Conservation (phyloP, 345 rosid species). For the Moringa oleifera region DNA sequence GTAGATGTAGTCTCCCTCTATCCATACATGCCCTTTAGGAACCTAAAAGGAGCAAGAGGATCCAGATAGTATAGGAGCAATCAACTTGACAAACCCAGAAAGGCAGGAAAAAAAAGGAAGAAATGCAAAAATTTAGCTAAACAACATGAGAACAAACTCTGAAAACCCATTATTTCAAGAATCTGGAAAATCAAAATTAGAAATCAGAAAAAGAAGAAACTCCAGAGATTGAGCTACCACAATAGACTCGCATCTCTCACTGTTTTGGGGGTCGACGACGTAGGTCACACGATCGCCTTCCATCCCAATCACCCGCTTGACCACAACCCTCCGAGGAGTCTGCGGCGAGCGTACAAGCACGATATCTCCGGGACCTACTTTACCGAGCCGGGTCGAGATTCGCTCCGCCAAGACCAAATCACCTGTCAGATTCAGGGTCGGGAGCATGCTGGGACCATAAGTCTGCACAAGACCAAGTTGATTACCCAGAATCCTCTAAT, state of each 20-base stretch:
- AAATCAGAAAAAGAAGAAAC: too few relatives aligned
- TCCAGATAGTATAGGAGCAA: too few relatives aligned
- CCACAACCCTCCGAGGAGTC: conserved; percentile 36
- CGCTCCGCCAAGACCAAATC: conserved; percentile 49
- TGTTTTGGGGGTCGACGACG: conserved; percentile 32
- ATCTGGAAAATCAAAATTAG: too few relatives aligned
- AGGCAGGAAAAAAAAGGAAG: too few relatives aligned
- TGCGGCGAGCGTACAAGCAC: conserved; percentile 57
- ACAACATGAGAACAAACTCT: too few relatives aligned
- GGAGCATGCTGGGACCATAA: conserved; percentile 77
- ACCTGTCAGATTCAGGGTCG: conserved; percentile 47
- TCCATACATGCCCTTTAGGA: conserved; percentile 69
- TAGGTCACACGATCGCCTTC: conserved; percentile 60
- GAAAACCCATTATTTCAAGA: too few relatives aligned
- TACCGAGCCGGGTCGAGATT: conserved; percentile 36
- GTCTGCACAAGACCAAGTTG: too few relatives aligned
- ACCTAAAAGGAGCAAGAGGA: too few relatives aligned
- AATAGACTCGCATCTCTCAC: conserved; percentile 29
- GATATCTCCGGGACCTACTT: conserved; percentile 55
- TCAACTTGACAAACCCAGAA: too few relatives aligned
- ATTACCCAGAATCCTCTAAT: too few relatives aligned
- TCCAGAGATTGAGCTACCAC: too few relatives aligned
- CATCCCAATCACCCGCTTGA: conserved; percentile 54
- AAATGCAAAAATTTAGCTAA: too few relatives aligned
- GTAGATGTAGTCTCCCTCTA: conserved; percentile 62